phyloP scores from a whole-genome alignment of 345 rosid species.

The Eucalyptus melliodora region DNA sequence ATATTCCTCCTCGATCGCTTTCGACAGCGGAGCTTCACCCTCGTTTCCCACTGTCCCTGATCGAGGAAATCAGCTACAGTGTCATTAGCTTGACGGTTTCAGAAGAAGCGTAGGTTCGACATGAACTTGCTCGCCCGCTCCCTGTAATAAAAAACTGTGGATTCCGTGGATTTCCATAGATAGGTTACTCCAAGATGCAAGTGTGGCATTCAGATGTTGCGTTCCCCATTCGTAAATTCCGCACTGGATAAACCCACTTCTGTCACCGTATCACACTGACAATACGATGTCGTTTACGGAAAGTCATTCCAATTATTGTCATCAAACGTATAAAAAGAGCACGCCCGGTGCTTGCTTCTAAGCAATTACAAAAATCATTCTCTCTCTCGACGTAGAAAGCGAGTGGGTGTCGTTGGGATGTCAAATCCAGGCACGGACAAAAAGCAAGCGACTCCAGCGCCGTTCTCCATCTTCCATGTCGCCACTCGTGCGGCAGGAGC shows the following conservation, averaged over 20 bases:
- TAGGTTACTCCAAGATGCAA: neutral
- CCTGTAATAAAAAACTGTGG: neutral
- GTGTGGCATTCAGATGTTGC: neutral
- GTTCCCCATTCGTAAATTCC: neutral
- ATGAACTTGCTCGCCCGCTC: neutral
- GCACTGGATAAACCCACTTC: neutral
- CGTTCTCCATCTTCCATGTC: neutral
- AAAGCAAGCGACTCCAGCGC: neutral
- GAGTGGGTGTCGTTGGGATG: neutral
- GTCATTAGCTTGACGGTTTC: neutral
- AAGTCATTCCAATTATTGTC: neutral
- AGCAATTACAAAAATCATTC: neutral
- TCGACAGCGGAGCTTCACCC: neutral
- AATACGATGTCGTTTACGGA: neutral
- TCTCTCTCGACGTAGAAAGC: neutral
- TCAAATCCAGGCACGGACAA: neutral
- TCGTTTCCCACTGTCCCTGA: neutral
- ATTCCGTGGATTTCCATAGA: neutral
- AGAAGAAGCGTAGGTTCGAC: neutral
- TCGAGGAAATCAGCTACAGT: neutral
- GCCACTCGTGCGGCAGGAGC: neutral
- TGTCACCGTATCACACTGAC: neutral
- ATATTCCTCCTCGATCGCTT: neutral
- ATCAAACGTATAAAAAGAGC: neutral
- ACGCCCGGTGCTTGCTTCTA: neutral